Evolutionary conservation across 495 filamentous ascomycete species (phyloP).

Genomic region (Astrothelium macrocarpum): DNA sequence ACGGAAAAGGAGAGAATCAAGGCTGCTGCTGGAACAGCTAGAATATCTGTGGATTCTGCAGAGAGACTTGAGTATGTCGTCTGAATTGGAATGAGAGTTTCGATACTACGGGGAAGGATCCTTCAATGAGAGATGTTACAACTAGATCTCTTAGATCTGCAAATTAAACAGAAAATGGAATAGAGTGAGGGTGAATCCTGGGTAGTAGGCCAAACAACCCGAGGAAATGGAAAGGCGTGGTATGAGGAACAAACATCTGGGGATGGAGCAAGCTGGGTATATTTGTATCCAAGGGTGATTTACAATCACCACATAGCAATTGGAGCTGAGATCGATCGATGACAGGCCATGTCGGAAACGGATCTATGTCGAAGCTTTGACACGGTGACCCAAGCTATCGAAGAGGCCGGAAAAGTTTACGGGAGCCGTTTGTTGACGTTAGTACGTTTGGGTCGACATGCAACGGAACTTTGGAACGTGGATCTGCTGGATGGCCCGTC

Average conservation of each 20-base stretch:
- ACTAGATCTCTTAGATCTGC: not conserved
- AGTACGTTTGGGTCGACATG: not conserved
- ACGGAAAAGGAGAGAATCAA: not conserved
- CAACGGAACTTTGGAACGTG: slow-evolving; percentile 4
- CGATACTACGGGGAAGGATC: not conserved
- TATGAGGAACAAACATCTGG: slow-evolving; percentile 12
- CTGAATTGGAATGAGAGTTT: not conserved
- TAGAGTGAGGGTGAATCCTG: not conserved
- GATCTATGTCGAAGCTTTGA: slow-evolving; percentile 17
- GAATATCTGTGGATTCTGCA: not conserved
- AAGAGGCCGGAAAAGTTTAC: slow-evolving; percentile 19
- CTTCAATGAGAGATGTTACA: not conserved
- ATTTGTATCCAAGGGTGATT: slow-evolving; percentile 20
- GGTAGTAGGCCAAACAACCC: slow-evolving; percentile 6
- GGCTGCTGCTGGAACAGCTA: not conserved
- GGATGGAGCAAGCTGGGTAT: slow-evolving; percentile 16
- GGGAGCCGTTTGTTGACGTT: slow-evolving; percentile 22
- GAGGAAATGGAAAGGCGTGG: slow-evolving; percentile 6
- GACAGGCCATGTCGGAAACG: slow-evolving; percentile 18
- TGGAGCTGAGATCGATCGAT: slow-evolving; percentile 21
- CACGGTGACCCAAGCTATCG: not conserved
- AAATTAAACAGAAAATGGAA: not conserved
- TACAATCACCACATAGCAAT: not conserved
- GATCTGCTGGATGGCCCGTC: not conserved
- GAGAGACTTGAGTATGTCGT: not conserved